Percentiles rank a stretch among this genome's conserved stretches.
phyloP scores from a whole-genome alignment of 2,329 filamentous ascomycete species.

The Dendrostoma leiphaemia region DNA sequence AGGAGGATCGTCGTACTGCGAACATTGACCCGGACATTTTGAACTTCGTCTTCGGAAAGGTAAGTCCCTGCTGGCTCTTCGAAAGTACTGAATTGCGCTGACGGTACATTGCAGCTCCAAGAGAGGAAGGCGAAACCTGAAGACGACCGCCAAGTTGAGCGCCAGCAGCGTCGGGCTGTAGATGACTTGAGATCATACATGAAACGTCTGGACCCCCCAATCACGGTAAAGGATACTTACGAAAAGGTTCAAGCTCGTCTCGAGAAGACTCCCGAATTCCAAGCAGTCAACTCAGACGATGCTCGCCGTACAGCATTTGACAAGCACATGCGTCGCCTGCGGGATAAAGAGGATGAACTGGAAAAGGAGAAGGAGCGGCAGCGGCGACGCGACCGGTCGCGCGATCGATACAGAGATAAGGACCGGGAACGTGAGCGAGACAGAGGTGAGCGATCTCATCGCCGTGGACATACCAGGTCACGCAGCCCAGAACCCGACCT shows the following conservation, averaged over 20 bases:
- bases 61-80: constrained; percentile 35
- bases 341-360: constrained; percentile 82
- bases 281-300: constrained; percentile 79
- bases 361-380: constrained; percentile 61
- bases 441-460: constrained; percentile 63
- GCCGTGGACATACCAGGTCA: constrained; percentile 56
- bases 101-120: constrained; percentile 56
- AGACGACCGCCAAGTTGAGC: constrained; percentile 82
- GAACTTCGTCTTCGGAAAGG: constrained; percentile 78
- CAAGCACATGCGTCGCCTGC: constrained; percentile 85
- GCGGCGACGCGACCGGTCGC: constrained; percentile 50
- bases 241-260: constrained; percentile 81
- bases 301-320: constrained; percentile 82
- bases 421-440: constrained; percentile 32
- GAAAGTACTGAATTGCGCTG: constrained; percentile 1
- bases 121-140: constrained; percentile 80
- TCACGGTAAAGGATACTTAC: constrained; percentile 77
- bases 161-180: constrained; percentile 78
- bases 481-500: constrained; percentile 89
- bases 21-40: constrained; percentile 79
- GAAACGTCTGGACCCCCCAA: constrained; percentile 85
- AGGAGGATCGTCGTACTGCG: constrained; percentile 83
- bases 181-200: constrained; percentile 83
- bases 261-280: constrained; percentile 79
- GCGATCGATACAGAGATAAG: constrained; percentile 53